Conservation (phyloP, 352 stramenopile species). For the Phytophthora lateralis region DNA sequence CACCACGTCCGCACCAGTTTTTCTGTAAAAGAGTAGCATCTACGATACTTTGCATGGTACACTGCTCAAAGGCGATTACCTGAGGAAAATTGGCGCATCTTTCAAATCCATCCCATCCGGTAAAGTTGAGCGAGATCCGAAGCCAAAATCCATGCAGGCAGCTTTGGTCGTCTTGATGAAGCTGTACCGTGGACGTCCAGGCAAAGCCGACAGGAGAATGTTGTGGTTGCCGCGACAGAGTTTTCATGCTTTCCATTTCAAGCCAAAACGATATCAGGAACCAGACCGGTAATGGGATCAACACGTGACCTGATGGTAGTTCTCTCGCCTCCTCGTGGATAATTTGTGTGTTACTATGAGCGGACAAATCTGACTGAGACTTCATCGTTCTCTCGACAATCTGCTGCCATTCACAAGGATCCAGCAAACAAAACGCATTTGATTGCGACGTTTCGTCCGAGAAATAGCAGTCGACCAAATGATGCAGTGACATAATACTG, state of each 20-base stretch:
- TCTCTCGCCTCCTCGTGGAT: slow-evolving; percentile 11
- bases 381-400: background rate
- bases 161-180: background rate
- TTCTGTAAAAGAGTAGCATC: slow-evolving; percentile 59
- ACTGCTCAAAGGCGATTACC: slow-evolving; percentile 11
- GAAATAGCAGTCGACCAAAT: slow-evolving; percentile 2
- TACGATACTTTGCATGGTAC: slow-evolving; percentile 10
- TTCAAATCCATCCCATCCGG: slow-evolving; percentile 17
- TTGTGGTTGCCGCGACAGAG: background rate
- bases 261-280: slow-evolving; percentile 12
- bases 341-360: slow-evolving; percentile 2
- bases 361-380: background rate
- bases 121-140: slow-evolving; percentile 15
- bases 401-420: slow-evolving; percentile 9
- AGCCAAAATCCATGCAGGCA: slow-evolving; percentile 7
- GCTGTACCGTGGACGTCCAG: background rate
- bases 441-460: background rate
- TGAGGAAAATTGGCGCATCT: slow-evolving; percentile 15
- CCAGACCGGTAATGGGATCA: slow-evolving; percentile 16
- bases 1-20: slow-evolving; percentile 64
- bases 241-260: background rate
- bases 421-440: slow-evolving; percentile 19
- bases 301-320: slow-evolving; percentile 11
- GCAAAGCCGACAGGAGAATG: background rate
- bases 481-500: background rate